Base-by-base conservation (phyloP, 2,329 filamentous ascomycete species). In the Claviceps spartinae region DNA sequence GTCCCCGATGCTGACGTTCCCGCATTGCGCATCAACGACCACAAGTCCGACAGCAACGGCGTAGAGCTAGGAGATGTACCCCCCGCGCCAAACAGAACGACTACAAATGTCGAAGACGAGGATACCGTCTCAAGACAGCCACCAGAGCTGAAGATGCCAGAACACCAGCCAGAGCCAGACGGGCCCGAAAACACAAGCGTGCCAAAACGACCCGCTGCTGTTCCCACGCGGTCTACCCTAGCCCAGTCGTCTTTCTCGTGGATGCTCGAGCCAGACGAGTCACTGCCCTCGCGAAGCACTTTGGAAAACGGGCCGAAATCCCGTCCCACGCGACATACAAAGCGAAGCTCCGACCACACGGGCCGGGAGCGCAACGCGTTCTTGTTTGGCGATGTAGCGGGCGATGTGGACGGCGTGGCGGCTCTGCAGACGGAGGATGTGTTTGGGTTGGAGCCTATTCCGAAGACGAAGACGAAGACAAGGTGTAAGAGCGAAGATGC, bases 231-330 rank as follows among this genome's bases (percentile, higher is more conserved):
- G 22, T 85, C 83, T 3, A 79, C 76, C 0, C 72, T 88, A 37
- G 83, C 83, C 1, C 83, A 86, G 57, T 88, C 85, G 7, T 85
- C 82, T 4, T 89, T 88, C 64, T 82, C 85, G 1, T 88, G 83
- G 83, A 89, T 89, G 84, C 72, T 89, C 2, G 81, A 82, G 57
- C 77, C 76, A 3, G 75, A 77, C 57, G 62, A 70, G 51, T 64
- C 69, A 0, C 53, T 47, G 11, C 58, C 54, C 42, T 57, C 60
- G 48, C 53, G 62, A 52, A 55, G 61, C 0, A 49, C 58, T 13
- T 54, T 61, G 3, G 47, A 58, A 7, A 57, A 51, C 2, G 48
- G 58, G 4, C 56, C 50, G 38, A 67, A 66, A 20, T 67, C 67
- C 5, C 62, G 66, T 4, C 55, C 65, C 6, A 49, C 59, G 13